Conservation (phyloP, 2,329 filamentous ascomycete species). For the Metarhizium brunneum region DNA sequence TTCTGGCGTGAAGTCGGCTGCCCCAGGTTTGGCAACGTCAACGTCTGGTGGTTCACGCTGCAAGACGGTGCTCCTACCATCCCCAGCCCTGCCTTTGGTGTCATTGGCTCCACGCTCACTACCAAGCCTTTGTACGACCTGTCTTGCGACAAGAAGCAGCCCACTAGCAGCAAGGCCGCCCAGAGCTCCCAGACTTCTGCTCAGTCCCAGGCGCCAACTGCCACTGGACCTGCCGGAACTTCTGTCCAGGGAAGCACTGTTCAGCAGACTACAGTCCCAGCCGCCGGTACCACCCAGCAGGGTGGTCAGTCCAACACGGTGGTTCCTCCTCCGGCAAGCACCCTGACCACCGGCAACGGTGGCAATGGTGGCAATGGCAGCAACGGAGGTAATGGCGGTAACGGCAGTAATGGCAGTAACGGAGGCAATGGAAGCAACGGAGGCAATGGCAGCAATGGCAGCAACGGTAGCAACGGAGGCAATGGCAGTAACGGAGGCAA, state of each 20-base stretch:
- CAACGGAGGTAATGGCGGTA: background rate
- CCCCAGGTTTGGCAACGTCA: conserved; percentile 52
- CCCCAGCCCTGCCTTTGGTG: conserved; percentile 61
- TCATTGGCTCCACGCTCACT: conserved; percentile 47
- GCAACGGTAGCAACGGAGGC: no score
- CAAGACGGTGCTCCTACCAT: conserved; percentile 53
- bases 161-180: conserved; percentile 4
- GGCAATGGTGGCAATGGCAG: background rate
- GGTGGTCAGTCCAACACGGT: conserved; percentile 4
- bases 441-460: conserved; percentile 7
- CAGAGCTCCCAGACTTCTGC: background rate
- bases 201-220: background rate
- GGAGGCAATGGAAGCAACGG: background rate
- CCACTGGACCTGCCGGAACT: background rate
- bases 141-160: conserved; percentile 34
- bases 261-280: background rate
- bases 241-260: no score
- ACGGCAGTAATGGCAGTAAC: background rate
- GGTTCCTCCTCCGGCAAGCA: background rate
- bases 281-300: conserved; percentile 13
- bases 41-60: conserved; percentile 71
- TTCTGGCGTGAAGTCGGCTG: conserved; percentile 78
- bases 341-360: conserved; percentile 6
- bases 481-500: no score
- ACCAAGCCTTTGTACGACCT: conserved; percentile 54